Conservation (phyloP, 345 rosid species). For the Rhodamnia argentea region DNA sequence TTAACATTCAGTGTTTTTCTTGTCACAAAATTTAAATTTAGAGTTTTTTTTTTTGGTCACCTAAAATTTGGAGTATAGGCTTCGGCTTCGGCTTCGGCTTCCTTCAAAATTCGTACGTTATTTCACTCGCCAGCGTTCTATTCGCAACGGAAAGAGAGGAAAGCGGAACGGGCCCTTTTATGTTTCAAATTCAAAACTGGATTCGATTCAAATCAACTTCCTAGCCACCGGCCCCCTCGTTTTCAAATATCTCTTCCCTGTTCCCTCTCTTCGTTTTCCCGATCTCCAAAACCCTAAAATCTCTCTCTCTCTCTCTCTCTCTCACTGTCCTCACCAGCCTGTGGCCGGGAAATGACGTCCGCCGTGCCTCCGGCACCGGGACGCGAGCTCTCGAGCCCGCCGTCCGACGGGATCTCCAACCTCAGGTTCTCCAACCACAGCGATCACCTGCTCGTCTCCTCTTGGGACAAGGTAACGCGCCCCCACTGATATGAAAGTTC, state of each 20-base stretch:
- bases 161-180: not conserved
- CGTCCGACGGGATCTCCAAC: slow-evolving; percentile 90
- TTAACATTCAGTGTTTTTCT: not conserved
- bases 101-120: not conserved
- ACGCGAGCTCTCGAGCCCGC: slow-evolving; percentile 76
- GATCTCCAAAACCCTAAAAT: not conserved
- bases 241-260: not conserved
- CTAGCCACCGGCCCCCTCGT: not conserved
- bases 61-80: too few relatives aligned
- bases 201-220: not conserved
- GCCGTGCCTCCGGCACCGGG: slow-evolving; percentile 49
- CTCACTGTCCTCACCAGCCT: not conserved
- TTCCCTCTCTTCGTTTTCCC: not conserved
- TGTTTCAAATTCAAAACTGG: not conserved
- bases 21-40: not conserved
- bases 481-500: not conserved
- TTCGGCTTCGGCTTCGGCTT: not conserved
- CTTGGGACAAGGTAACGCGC: slow-evolving; percentile 83
- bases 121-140: not conserved
- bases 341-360: slow-evolving; percentile 25
- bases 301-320: slow-evolving; percentile 1
- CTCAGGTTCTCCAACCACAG: slow-evolving; percentile 91
- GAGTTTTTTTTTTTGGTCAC: too few relatives aligned
- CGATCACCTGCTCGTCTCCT: slow-evolving; percentile 89
- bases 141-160: not conserved